Conservation (phyloP, 331 rosid genomes). For the Ulmus americana region DNA sequence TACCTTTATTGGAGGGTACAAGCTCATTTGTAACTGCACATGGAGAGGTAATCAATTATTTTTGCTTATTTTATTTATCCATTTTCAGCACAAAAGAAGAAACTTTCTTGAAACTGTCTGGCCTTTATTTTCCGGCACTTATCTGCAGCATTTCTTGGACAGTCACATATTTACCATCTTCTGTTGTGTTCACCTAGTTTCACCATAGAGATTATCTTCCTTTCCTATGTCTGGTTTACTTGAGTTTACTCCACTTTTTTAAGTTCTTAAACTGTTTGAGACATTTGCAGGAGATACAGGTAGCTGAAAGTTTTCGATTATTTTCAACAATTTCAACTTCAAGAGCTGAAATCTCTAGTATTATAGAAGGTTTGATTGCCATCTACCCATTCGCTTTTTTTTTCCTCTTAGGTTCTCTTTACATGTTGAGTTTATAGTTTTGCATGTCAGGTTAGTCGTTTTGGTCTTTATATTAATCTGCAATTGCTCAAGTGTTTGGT, state of each 20-base stretch:
- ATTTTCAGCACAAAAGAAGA: too few species aligned
- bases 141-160: not conserved
- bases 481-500: too few species aligned
- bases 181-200: not conserved
- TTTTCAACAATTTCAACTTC: conserved; percentile 71
- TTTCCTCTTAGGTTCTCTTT: too few species aligned
- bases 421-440: too few species aligned
- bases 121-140: not conserved
- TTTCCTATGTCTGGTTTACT: not conserved
- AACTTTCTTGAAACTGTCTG: not conserved
- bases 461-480: too few species aligned
- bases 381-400: conserved; percentile 1
- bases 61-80: not conserved
- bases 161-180: not conserved
- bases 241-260: not conserved
- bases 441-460: too few species aligned
- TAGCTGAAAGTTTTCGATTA: conserved; percentile 68
- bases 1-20: conserved; percentile 70
- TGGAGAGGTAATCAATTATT: conserved; percentile 61
- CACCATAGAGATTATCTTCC: not conserved
- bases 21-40: conserved; percentile 57
- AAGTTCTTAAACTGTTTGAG: conserved; percentile 1
- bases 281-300: conserved; percentile 61
- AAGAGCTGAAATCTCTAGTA: conserved; percentile 40
- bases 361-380: conserved; percentile 44